Evolutionary conservation across 306 rosid species (phyloP).

Genomic region (Datisca glomerata): DNA sequence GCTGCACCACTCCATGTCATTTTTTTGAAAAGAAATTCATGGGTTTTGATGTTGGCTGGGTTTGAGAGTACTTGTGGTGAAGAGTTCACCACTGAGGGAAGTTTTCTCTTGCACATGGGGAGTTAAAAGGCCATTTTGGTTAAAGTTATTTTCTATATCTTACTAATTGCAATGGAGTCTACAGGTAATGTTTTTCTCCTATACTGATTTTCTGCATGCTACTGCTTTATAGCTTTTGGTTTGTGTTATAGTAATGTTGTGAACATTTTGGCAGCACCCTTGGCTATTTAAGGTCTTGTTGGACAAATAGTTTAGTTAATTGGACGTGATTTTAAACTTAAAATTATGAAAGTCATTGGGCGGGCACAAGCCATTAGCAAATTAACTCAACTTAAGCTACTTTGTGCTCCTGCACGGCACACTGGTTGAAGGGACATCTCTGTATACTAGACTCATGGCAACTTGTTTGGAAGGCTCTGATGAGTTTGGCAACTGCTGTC

Average conservation of each 20-base stretch:
- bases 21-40: slow-evolving; percentile 29
- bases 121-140: slow-evolving; percentile 1
- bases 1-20: slow-evolving; percentile 38
- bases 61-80: slow-evolving; percentile 5
- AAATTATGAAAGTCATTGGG: slow-evolving; percentile 29
- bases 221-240: slow-evolving; percentile 21
- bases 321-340: slow-evolving; percentile 58
- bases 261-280: slow-evolving; percentile 94
- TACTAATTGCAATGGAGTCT: not conserved
- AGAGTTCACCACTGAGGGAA: not conserved
- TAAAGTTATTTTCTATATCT: not conserved
- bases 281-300: slow-evolving; percentile 70
- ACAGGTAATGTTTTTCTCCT: slow-evolving; percentile 55
- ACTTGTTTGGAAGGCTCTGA: slow-evolving; percentile 32
- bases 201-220: too few species aligned
- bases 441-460: slow-evolving; percentile 18
- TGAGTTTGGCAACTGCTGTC: slow-evolving; percentile 21
- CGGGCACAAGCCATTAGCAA: slow-evolving; percentile 32
- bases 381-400: slow-evolving; percentile 16
- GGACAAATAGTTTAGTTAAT: slow-evolving; percentile 70
- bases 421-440: slow-evolving; percentile 18
- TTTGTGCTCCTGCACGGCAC: slow-evolving; percentile 16
- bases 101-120: not conserved
- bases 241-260: slow-evolving; percentile 49
- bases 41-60: slow-evolving; percentile 12